Percentiles rank a stretch among this genome's conserved stretches.
Conservation (phyloP, 106 monocot species). For the Dendrobium chrysotoxum region DNA sequence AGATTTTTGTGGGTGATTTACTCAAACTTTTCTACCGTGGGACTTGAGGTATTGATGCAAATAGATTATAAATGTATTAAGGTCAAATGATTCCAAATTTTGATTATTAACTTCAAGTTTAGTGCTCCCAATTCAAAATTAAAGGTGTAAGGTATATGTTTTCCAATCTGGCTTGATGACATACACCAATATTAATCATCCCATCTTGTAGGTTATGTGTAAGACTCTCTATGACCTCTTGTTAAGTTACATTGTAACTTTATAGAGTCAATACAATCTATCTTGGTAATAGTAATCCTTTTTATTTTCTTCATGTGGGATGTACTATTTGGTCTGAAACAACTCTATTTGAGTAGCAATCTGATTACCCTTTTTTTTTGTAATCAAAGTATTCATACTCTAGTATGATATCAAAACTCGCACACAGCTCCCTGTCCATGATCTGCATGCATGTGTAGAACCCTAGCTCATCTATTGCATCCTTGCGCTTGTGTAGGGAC, state of each 20-base stretch:
- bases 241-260: background rate
- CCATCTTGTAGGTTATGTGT: background rate
- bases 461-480: too few species aligned
- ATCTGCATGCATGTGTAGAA: too few species aligned
- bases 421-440: too few species aligned
- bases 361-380: background rate
- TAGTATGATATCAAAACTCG: too few species aligned
- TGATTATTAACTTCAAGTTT: background rate
- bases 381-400: background rate
- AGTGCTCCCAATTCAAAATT: background rate
- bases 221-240: background rate
- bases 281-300: background rate
- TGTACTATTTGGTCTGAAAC: background rate
- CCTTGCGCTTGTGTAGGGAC: too few species aligned
- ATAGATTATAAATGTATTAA: background rate
- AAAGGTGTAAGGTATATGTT: background rate
- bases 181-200: background rate
- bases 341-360: background rate
- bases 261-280: background rate
- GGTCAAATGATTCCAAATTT: background rate
- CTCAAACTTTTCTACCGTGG: background rate
- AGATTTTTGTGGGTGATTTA: background rate
- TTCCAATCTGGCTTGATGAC: background rate
- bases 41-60: background rate
- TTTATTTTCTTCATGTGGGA: background rate